phyloP scores from a whole-genome alignment of 179 eudicot genomes.

The Carnegiea gigantea region DNA sequence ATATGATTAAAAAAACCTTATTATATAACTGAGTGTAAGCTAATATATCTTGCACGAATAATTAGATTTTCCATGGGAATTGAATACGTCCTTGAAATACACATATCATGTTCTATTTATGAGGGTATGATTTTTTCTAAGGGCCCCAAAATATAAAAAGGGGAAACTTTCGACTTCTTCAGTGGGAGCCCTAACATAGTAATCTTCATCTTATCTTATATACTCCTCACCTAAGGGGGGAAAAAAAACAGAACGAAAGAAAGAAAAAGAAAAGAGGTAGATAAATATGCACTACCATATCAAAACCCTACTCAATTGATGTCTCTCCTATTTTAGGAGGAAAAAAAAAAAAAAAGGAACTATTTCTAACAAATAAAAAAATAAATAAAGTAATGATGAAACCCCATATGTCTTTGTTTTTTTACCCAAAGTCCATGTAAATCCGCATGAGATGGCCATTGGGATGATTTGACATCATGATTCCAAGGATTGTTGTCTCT shows the following conservation, averaged over 20 bases:
- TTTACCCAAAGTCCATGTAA: conserved; percentile 14
- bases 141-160: background rate
- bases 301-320: conserved; percentile 18
- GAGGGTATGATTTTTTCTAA: background rate
- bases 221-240: no score
- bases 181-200: background rate
- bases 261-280: background rate
- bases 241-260: background rate
- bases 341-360: background rate
- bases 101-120: background rate
- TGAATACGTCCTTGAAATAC: no score
- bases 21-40: no score
- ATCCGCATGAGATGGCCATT: conserved; percentile 25
- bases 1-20: no score
- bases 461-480: conserved; percentile 42
- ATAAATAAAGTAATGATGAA: conserved; percentile 24
- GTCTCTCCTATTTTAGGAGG: conserved; percentile 24
- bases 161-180: background rate
- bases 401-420: conserved; percentile 27
- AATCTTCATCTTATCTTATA: background rate
- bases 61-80: no score
- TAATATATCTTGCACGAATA: no score
- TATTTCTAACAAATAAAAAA: background rate
- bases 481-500: conserved; percentile 28
- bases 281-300: conserved; percentile 7